These are phyloP conservation scores for Durotheca rogersii DNA, from an alignment of 495 filamentous ascomycete genomes.

Conservation along the genomic window DNA sequence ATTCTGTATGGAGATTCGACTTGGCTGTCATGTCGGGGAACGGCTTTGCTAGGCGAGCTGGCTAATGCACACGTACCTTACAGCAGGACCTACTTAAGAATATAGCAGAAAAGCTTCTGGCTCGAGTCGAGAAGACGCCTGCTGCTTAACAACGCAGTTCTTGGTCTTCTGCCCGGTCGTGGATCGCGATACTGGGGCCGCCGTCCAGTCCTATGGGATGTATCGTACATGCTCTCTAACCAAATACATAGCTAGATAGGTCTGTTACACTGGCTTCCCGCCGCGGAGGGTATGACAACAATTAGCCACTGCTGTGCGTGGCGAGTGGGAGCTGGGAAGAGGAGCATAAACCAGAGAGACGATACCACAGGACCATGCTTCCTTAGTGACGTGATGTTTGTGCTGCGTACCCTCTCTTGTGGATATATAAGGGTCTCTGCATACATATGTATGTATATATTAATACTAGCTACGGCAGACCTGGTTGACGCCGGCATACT, in stretches of 20 bases:
- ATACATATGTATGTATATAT: not conserved
- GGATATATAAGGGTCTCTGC: not conserved
- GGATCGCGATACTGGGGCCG: too few relatives aligned
- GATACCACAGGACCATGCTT: slow-evolving; percentile 11
- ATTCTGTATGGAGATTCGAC: too few relatives aligned
- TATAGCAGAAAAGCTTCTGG: not conserved
- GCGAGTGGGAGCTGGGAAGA: slow-evolving; percentile 2
- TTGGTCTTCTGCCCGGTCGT: slow-evolving; percentile 9
- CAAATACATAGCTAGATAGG: slow-evolving; percentile 31
- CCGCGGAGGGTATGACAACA: slow-evolving; percentile 22
- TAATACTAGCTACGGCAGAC: not conserved
- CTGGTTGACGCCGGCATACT: too few relatives aligned
- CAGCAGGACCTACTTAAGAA: not conserved
- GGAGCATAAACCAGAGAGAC: slow-evolving; percentile 6
- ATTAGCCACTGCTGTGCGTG: slow-evolving; percentile 24
- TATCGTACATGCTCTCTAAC: slow-evolving; percentile 8
- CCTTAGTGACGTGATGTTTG: slow-evolving; percentile 3
- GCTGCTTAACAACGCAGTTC: too few relatives aligned
- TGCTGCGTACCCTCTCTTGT: not conserved
- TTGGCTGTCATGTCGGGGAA: too few relatives aligned
- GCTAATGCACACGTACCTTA: not conserved
- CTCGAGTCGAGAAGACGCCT: not conserved
- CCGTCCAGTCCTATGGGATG: not conserved
- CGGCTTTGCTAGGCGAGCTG: not conserved
- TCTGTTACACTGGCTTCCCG: slow-evolving; percentile 27